These are phyloP conservation scores for Lanzia echinophila DNA, from an alignment of 2,329 filamentous ascomycete genomes.

Conservation along the genomic window DNA sequence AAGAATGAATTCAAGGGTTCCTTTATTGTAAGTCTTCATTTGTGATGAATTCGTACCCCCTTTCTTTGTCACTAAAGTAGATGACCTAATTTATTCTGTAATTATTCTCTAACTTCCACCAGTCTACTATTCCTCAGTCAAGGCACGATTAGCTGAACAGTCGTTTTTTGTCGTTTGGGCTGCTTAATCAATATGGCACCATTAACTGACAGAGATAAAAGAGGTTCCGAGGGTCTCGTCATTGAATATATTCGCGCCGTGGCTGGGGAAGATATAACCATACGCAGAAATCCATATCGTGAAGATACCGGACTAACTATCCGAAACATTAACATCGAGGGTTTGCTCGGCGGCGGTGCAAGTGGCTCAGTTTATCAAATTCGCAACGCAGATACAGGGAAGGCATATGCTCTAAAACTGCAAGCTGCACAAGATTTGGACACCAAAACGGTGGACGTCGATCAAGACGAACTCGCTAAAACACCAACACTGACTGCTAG, in stretches of 20 bases:
- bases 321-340: background rate
- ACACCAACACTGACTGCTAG: background rate
- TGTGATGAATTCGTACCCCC: too few relatives aligned
- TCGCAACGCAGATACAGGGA: background rate
- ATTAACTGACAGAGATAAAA: too few relatives aligned
- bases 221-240: background rate
- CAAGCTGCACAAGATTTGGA: background rate
- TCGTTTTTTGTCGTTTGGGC: too few relatives aligned
- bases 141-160: too few relatives aligned
- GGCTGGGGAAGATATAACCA: background rate
- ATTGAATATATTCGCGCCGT: background rate
- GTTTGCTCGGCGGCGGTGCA: background rate
- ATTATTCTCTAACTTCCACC: too few relatives aligned
- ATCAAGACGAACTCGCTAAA: too few relatives aligned
- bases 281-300: slow-evolving; percentile 1
- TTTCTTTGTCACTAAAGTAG: too few relatives aligned
- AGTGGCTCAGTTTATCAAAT: background rate
- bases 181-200: too few relatives aligned
- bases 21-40: too few relatives aligned
- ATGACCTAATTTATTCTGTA: too few relatives aligned
- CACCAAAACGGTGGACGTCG: background rate
- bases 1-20: too few relatives aligned
- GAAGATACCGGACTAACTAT: background rate
- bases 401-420: slow-evolving; percentile 2
- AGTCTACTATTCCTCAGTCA: too few relatives aligned